phyloP scores from a whole-genome alignment of 495 filamentous ascomycete species.

The Daldinia loculata region DNA sequence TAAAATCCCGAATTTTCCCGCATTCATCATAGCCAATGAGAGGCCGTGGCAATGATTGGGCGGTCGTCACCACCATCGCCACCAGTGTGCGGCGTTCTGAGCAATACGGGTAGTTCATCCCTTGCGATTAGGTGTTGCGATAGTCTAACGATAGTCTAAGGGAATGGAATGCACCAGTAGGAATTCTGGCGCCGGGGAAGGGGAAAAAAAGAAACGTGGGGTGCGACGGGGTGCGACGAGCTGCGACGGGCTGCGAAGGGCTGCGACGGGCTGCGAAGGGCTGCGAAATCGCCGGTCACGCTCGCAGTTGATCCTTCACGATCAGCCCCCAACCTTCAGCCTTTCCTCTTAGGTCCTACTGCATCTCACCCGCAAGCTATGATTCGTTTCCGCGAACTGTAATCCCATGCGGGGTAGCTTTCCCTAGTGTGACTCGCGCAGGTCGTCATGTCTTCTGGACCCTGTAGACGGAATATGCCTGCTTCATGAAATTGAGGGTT shows the following conservation, averaged over 20 bases:
- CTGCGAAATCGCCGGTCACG: slow-evolving; percentile 34
- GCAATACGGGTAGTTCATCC: slow-evolving; percentile 13
- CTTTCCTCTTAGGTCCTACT: slow-evolving; percentile 38
- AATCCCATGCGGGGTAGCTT: slow-evolving; percentile 38
- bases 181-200: slow-evolving; percentile 9
- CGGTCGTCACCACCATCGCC: slow-evolving; percentile 22
- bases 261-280: slow-evolving; percentile 5
- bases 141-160: slow-evolving; percentile 42
- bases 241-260: not conserved
- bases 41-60: not conserved
- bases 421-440: slow-evolving; percentile 33
- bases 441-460: slow-evolving; percentile 13
- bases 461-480: slow-evolving; percentile 20
- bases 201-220: slow-evolving; percentile 30
- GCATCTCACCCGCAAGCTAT: slow-evolving; percentile 28
- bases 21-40: slow-evolving; percentile 19
- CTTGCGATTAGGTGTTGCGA: slow-evolving; percentile 40
- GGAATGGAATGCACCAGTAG: slow-evolving; percentile 40
- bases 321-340: slow-evolving; percentile 40
- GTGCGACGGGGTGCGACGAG: too few relatives aligned
- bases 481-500: slow-evolving; percentile 3
- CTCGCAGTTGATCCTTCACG: slow-evolving; percentile 36
- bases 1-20: slow-evolving; percentile 32
- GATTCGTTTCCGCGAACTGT: slow-evolving; percentile 35
- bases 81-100: slow-evolving; percentile 6